phyloP scores from a whole-genome alignment of 2,329 filamentous ascomycete species.

The Pseudocercospora pini-densiflorae region DNA sequence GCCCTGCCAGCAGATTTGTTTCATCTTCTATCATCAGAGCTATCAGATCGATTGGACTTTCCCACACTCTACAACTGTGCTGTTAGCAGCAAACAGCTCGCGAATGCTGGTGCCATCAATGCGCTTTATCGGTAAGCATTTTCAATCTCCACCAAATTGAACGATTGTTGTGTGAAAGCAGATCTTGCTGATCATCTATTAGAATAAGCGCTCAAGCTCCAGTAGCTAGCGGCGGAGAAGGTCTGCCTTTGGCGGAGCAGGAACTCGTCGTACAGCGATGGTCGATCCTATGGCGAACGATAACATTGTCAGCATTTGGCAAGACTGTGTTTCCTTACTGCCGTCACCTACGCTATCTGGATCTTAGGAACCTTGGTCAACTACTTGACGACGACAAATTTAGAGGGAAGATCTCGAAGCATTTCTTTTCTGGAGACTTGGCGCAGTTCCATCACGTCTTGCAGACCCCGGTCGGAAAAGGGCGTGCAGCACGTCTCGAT shows the following conservation, averaged over 20 bases:
- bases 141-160: background rate
- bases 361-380: slow-evolving; percentile 64
- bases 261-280: slow-evolving; percentile 59
- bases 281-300: slow-evolving; percentile 69
- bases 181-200: slow-evolving; percentile 6
- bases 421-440: slow-evolving; percentile 58
- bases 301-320: slow-evolving; percentile 67
- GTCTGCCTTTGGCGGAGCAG: slow-evolving; percentile 47
- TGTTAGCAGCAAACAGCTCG: slow-evolving; percentile 59
- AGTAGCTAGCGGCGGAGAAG: slow-evolving; percentile 50
- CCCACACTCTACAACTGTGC: slow-evolving; percentile 64
- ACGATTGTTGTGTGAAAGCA: background rate
- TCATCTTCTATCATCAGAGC: slow-evolving; percentile 63
- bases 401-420: slow-evolving; percentile 61
- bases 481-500: slow-evolving; percentile 42
- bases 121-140: slow-evolving; percentile 64
- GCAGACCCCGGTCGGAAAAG: slow-evolving; percentile 33
- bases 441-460: slow-evolving; percentile 47
- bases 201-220: slow-evolving; percentile 52
- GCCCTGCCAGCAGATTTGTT: slow-evolving; percentile 63
- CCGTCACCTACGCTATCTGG: slow-evolving; percentile 67
- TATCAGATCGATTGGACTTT: slow-evolving; percentile 62
- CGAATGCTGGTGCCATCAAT: slow-evolving; percentile 61
- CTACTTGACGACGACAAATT: slow-evolving; percentile 67
- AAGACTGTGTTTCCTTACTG: slow-evolving; percentile 71